A percentile compares a stretch with the other conserved stretches of the same genome.
Evolutionary conservation across 225 moss, liverwort and hornwort genomes (phyloP).

Genomic region (Pleurozium schreberi): DNA sequence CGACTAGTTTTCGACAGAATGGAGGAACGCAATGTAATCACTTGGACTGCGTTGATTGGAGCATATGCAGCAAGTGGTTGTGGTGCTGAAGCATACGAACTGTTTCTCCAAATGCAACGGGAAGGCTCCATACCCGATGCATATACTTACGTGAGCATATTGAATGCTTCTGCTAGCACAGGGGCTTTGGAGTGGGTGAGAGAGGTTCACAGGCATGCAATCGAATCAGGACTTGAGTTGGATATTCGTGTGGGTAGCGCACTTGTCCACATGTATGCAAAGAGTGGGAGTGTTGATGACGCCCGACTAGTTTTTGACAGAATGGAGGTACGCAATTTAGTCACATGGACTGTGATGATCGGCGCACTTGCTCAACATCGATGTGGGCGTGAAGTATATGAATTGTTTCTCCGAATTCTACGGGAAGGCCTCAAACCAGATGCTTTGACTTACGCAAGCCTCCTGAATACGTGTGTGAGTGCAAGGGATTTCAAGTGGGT

Average conservation of each 20-base stretch:
- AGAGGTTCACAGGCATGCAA: neutral
- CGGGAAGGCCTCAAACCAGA: neutral
- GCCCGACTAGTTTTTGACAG: neutral
- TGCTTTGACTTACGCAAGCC: neutral
- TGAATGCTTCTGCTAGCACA: neutral
- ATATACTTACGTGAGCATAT: neutral
- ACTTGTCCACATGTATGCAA: neutral
- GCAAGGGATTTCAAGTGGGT: neutral
- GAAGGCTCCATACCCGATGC: neutral
- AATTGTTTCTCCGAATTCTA: neutral
- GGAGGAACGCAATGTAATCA: neutral
- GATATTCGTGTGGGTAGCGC: neutral
- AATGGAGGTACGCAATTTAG: neutral
- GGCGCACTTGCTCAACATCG: neutral
- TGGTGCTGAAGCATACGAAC: neutral
- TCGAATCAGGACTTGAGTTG: neutral
- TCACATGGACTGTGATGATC: neutral
- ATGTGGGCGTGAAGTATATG: neutral
- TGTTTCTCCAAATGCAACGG: neutral
- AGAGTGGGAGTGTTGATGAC: neutral
- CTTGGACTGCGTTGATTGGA: neutral
- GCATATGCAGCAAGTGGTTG: neutral
- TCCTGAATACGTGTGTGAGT: neutral
- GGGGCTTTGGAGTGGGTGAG: neutral
- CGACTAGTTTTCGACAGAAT: neutral